Base-by-base conservation (phyloP, 371 early-diverging fungal genomes). In the Actinomortierella wolfii region DNA sequence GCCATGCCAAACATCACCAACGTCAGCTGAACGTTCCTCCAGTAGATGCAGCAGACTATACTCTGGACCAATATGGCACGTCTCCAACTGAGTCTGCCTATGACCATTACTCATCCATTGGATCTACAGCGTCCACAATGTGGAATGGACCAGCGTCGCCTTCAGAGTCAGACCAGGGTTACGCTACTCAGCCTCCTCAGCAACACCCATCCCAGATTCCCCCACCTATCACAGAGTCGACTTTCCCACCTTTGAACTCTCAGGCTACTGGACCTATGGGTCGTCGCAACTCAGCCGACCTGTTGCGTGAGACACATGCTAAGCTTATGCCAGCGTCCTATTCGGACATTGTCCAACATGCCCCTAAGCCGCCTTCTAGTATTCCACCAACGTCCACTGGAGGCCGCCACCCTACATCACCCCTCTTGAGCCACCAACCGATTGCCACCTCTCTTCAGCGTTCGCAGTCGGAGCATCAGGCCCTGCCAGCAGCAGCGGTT, bases 161-260 rank as follows among this genome's bases (percentile, higher is more conserved):
- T 15, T 52, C 62, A 8, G 73, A 73, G 17, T 73, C 73, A 6
- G 73, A 73, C 34, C 73, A 73, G 50, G 73, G 73, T 15, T 73
- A 73, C 29, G 73, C 67, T n/a, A 73, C 73, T 7, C 63, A 59
- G 14, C 57, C 63, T 21, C 46, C 54, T 28, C 63, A 62, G 46
- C 67, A 58, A 15, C 34, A 34, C 11, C 11, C 34, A 6, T 34
- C 34, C 7, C 34, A 6, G 34, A 34, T 34, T 4, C 67, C 73
- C 3, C 73, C 73, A 3, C 54, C 59, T 39, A 60, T 73, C 13
- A 61, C 63, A 8, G 73, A 73, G 51, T 26, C 59, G 9, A 73
- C 73, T 3, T 73, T 73, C 43, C 73, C 73, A 34, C 73, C 73
- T 4, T 63, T 73, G 21, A 51, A 40, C 21, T 3, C 21, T 8